phyloP scores from a whole-genome alignment of 192 early-diverging fungal genomes.

The Coemansia sp. region DNA sequence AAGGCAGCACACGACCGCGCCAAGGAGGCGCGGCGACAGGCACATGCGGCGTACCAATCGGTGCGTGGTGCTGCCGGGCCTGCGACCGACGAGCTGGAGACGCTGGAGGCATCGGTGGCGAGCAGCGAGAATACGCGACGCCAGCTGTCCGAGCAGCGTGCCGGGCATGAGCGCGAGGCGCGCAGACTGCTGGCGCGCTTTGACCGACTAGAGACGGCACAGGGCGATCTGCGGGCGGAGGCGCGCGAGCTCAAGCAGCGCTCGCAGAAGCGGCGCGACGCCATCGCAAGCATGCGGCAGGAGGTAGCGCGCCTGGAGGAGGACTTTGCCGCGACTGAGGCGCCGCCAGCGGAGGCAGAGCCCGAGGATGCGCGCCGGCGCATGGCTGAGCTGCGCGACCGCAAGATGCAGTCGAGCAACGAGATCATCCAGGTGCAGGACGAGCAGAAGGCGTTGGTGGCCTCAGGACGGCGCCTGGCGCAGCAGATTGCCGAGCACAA shows the following conservation, averaged over 20 bases:
- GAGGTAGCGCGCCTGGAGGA: conserved; percentile 36
- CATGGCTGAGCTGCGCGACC: conserved; percentile 25
- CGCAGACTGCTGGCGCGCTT: conserved; percentile 10
- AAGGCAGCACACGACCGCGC: conserved; percentile 55
- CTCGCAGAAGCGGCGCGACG: conserved; percentile 34
- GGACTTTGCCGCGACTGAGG: conserved; percentile 11
- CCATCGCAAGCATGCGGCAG: conserved; percentile 31
- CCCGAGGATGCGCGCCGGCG: conserved; percentile 13
- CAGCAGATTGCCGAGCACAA: conserved; percentile 30
- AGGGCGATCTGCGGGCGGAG: conserved; percentile 22
- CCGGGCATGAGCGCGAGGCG: conserved; percentile 5
- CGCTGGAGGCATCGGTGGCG: conserved; percentile 24
- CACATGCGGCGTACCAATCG: conserved; percentile 37
- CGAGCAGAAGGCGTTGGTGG: conserved; percentile 42
- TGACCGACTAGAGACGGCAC: conserved; percentile 22
- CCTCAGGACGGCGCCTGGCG: conserved; percentile 18
- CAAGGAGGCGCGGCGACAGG: conserved; percentile 38
- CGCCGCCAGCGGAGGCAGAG: conserved; percentile 12
- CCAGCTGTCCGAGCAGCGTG: conserved; percentile 7
- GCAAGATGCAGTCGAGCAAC: conserved; percentile 39
- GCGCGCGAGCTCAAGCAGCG: conserved; percentile 31
- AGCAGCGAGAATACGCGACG: conserved; percentile 10
- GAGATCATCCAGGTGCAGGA: conserved; percentile 44
- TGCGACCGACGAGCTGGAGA: conserved; percentile 33
- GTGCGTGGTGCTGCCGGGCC: conserved; percentile 17